Conservation (phyloP, 768 basidiomycete species). For the Phaeotremella fagi region DNA sequence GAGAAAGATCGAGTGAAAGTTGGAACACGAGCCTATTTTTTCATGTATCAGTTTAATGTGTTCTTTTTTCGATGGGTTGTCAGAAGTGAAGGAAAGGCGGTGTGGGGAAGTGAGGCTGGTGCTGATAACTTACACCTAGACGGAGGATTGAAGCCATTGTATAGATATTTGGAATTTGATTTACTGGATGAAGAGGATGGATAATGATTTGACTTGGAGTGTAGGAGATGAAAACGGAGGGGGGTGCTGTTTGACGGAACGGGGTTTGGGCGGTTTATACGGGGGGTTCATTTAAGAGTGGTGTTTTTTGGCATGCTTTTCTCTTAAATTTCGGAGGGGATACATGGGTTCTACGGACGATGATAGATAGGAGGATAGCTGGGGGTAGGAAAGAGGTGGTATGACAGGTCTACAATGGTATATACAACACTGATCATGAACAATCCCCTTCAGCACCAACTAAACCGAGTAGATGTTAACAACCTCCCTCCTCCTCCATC, state of each 20-base stretch:
- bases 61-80: neutral
- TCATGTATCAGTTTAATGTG: too few species aligned
- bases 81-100: too few species aligned
- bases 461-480: too few species aligned
- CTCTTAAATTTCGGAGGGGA: too few species aligned
- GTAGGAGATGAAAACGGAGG: constrained; percentile 1
- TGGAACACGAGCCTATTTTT: constrained; percentile 30
- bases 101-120: neutral
- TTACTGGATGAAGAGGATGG: neutral
- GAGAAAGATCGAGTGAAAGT: constrained; percentile 47
- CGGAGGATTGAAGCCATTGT: constrained; percentile 39
- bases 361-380: too few species aligned
- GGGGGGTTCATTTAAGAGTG: neutral
- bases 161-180: constrained; percentile 1
- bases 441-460: too few species aligned
- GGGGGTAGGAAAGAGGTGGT: too few species aligned
- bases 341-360: too few species aligned
- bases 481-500: neutral
- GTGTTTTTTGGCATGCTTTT: too few species aligned
- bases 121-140: constrained; percentile 24
- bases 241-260: constrained; percentile 7
- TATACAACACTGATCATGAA: too few species aligned
- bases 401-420: too few species aligned
- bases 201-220: neutral
- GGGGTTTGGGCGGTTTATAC: constrained; percentile 1